Evolutionary conservation across 345 rosid genomes (phyloP).

Genomic region (Brassica cretica): DNA sequence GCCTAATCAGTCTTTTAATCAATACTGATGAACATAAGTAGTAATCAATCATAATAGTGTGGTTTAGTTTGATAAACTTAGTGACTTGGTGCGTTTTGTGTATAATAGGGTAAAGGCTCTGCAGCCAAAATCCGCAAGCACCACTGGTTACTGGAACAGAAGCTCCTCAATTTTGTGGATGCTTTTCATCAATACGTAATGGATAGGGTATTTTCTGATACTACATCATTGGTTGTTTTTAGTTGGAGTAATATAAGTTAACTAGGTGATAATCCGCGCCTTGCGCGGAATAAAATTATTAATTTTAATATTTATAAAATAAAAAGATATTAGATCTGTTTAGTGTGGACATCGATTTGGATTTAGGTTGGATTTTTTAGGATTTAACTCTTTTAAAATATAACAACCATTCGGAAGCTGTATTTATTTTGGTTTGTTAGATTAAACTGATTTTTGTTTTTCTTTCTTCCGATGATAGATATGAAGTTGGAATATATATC

Average conservation of each 20-base stretch:
- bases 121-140: constrained; percentile 56
- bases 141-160: constrained; percentile 96
- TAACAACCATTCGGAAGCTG: too few relatives aligned
- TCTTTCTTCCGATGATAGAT: too few relatives aligned
- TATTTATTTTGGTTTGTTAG: too few relatives aligned
- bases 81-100: constrained; percentile 11
- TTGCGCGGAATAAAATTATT: too few relatives aligned
- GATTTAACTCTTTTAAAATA: too few relatives aligned
- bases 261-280: too few relatives aligned
- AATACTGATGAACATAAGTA: background rate
- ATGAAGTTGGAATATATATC: too few relatives aligned
- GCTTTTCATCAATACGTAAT: constrained; percentile 98
- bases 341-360: too few relatives aligned
- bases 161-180: constrained; percentile 95
- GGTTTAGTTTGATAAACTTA: constrained; percentile 17
- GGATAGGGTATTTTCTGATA: constrained; percentile 76
- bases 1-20: constrained; percentile 5
- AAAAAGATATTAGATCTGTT: too few relatives aligned
- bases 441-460: too few relatives aligned
- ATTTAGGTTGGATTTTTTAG: too few relatives aligned
- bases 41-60: background rate
- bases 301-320: too few relatives aligned
- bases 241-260: background rate
- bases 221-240: constrained; percentile 15
- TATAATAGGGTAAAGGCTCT: constrained; percentile 67